A percentile compares a stretch with the other conserved stretches of the same genome.
phyloP scores from a whole-genome alignment of 2,329 filamentous ascomycete genomes.

The Ilyonectria robusta region DNA sequence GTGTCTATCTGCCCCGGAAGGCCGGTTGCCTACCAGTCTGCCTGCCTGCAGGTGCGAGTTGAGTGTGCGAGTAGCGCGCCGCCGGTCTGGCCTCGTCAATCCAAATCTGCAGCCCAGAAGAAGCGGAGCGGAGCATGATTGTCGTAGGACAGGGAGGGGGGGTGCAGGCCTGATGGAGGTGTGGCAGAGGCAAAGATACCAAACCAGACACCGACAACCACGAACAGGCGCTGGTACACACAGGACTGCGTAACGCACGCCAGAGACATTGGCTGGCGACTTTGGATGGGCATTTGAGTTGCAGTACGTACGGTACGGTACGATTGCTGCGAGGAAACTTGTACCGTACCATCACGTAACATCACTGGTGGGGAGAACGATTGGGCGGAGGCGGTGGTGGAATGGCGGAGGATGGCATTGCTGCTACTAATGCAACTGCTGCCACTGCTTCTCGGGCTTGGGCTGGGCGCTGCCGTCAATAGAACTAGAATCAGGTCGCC shows the following conservation, averaged over 20 bases:
- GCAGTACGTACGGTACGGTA: not conserved
- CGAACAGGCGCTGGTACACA: not conserved
- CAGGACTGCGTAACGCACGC: not conserved
- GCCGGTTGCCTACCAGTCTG: constrained; percentile 28
- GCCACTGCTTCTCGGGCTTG: constrained; percentile 1
- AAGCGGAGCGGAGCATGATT: constrained; percentile 21
- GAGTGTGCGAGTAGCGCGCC: constrained; percentile 10
- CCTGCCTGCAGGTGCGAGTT: constrained; percentile 24
- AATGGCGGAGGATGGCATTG: constrained; percentile 16
- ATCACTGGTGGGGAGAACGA: constrained; percentile 43
- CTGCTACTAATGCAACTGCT: constrained; percentile 8
- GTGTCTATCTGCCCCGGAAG: constrained; percentile 15
- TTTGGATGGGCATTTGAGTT: not conserved
- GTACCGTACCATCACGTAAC: constrained; percentile 34
- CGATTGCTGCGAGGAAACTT: not conserved
- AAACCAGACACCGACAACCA: not conserved
- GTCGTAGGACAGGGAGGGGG: not conserved
- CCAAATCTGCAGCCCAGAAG: constrained; percentile 28
- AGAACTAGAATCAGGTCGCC: not conserved
- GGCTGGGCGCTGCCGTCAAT: not conserved
- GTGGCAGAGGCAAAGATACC: constrained; percentile 4
- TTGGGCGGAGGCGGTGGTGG: constrained; percentile 35
- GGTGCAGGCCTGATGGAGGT: constrained; percentile 1
- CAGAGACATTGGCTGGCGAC: not conserved
- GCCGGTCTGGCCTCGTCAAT: constrained; percentile 12